These are phyloP conservation scores for Globisporangium acanthophoron DNA, from an alignment of 352 stramenopile genomes.

Conservation along the genomic window DNA sequence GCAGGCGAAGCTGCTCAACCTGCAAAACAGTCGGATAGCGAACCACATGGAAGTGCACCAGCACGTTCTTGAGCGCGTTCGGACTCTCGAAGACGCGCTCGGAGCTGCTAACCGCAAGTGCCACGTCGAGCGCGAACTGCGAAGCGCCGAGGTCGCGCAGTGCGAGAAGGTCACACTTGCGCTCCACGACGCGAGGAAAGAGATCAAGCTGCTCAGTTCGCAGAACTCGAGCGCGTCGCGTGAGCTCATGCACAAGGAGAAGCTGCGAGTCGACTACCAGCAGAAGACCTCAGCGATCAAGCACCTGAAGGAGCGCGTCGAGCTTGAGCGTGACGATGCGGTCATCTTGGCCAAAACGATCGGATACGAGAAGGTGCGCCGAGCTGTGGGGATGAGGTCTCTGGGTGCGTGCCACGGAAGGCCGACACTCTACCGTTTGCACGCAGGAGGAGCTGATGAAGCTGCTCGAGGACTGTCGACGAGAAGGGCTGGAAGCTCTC, in stretches of 20 bases:
- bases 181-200: slow-evolving; percentile 40
- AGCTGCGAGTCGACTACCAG: slow-evolving; percentile 52
- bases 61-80: slow-evolving; percentile 46
- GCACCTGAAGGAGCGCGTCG: slow-evolving; percentile 38
- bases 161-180: slow-evolving; percentile 46
- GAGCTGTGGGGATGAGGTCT: background rate
- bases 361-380: slow-evolving; percentile 32
- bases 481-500: slow-evolving; percentile 39
- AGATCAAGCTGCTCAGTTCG: slow-evolving; percentile 39
- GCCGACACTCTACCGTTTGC: background rate
- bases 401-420: background rate
- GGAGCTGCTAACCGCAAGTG: slow-evolving; percentile 29
- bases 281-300: slow-evolving; percentile 40
- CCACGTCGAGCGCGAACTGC: slow-evolving; percentile 47
- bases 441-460: slow-evolving; percentile 21
- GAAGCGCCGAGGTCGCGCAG: slow-evolving; percentile 45
- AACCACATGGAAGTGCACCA: slow-evolving; percentile 54
- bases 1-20: slow-evolving; percentile 57
- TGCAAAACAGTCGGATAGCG: slow-evolving; percentile 48
- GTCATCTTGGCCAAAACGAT: slow-evolving; percentile 35
- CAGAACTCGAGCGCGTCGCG: slow-evolving; percentile 42
- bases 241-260: slow-evolving; percentile 51
- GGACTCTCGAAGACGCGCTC: slow-evolving; percentile 36
- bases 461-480: slow-evolving; percentile 34
- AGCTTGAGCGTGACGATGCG: slow-evolving; percentile 50